A percentile compares a stretch with the other conserved stretches of the same genome.
Conservation (phyloP, 2,329 filamentous ascomycete species). For the Trichoderma arundinaceum region DNA sequence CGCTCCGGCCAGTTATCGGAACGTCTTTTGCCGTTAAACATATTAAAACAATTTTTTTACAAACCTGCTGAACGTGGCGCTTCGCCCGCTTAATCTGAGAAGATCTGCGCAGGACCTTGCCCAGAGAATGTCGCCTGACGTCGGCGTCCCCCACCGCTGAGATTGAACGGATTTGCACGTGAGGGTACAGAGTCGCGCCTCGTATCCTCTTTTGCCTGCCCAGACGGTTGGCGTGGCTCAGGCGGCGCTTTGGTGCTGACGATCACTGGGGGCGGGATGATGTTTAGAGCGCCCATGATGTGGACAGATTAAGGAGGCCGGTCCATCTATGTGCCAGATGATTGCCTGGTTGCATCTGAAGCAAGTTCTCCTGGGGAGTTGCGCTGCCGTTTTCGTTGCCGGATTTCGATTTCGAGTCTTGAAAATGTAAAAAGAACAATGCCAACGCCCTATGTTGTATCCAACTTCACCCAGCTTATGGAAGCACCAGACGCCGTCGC, state of each 20-base stretch:
- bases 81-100: slow-evolving; percentile 9
- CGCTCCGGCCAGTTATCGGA: not conserved
- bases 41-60: not conserved
- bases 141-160: slow-evolving; percentile 24
- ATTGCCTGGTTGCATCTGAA: too few species aligned
- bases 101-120: slow-evolving; percentile 24
- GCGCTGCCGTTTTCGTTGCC: not conserved
- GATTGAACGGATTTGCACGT: slow-evolving; percentile 20
- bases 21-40: not conserved
- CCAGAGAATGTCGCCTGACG: slow-evolving; percentile 25
- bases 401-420: not conserved
- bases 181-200: not conserved
- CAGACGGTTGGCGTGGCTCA: not conserved
- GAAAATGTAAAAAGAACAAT: not conserved
- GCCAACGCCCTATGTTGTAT: too few species aligned
- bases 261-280: slow-evolving; percentile 5
- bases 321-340: too few species aligned
- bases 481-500: too few species aligned
- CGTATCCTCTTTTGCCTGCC: not conserved
- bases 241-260: slow-evolving; percentile 1
- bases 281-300: not conserved
- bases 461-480: too few species aligned
- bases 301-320: not conserved
- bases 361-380: too few species aligned
- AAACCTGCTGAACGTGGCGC: slow-evolving; percentile 1